Conservation (phyloP, 2,329 filamentous ascomycete genomes). For the Aspergillus sp. region DNA sequence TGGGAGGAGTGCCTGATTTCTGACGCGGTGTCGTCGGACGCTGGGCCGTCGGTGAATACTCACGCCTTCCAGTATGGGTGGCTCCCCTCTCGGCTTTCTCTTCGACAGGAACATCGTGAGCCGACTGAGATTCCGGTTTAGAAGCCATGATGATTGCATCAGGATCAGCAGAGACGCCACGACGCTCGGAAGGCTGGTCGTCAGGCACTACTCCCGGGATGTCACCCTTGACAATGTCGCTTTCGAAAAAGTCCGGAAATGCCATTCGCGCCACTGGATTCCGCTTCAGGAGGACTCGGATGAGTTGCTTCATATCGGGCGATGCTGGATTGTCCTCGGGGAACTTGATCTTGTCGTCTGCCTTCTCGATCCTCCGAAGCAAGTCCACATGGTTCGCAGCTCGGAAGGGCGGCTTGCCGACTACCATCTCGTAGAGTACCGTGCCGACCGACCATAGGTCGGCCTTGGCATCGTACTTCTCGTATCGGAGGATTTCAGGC, state of each 20-base stretch:
- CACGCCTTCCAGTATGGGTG: constrained; percentile 12
- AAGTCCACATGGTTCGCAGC: constrained; percentile 92
- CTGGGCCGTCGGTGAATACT: constrained; percentile 15
- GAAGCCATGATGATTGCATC: constrained; percentile 6
- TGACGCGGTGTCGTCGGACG: constrained; percentile 28
- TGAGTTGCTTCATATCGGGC: constrained; percentile 67
- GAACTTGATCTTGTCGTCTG: constrained; percentile 78
- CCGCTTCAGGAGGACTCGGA: constrained; percentile 71
- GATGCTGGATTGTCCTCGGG: constrained; percentile 62
- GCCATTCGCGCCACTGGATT: constrained; percentile 76
- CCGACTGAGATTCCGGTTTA: constrained; percentile 12
- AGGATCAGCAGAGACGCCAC: constrained; percentile 12
- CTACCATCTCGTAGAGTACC: constrained; percentile 91
- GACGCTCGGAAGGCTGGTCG: constrained; percentile 45
- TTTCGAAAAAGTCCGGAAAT: constrained; percentile 76
- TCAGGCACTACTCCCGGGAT: constrained; percentile 78
- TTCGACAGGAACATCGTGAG: constrained; percentile 8
- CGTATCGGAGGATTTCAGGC: constrained; percentile 90
- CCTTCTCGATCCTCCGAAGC: constrained; percentile 80
- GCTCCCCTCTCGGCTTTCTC: constrained; percentile 14
- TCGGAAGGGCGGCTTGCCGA: constrained; percentile 79
- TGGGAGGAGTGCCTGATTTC: constrained; percentile 20
- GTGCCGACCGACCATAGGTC: constrained; percentile 97
- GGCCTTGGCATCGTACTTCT: constrained; percentile 93
- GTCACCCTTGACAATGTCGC: constrained; percentile 59